phyloP scores from a whole-genome alignment of 179 eudicot genomes.

The Patellifolia procumbens region DNA sequence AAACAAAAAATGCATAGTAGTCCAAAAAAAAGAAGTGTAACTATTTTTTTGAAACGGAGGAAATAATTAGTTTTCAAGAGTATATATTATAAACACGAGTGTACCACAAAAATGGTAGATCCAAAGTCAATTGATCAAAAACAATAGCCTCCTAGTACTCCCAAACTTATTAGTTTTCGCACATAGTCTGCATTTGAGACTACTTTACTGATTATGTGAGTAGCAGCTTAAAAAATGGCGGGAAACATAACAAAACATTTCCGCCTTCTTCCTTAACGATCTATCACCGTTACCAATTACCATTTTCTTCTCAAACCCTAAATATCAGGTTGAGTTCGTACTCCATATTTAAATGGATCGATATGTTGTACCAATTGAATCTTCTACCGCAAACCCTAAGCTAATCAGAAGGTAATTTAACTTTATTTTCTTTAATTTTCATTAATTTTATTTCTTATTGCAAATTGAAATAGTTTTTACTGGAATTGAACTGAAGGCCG shows the following conservation, averaged over 20 bases:
- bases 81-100: too few species aligned
- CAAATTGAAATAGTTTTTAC: not conserved
- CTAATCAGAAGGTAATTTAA: constrained; percentile 29
- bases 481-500: constrained; percentile 32
- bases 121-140: too few species aligned
- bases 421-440: not conserved
- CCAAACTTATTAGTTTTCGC: too few species aligned
- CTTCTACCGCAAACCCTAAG: constrained; percentile 33
- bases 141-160: too few species aligned
- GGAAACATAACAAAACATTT: not conserved
- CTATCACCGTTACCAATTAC: not conserved
- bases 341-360: constrained; percentile 29
- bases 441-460: not conserved
- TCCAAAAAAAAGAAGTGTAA: too few species aligned
- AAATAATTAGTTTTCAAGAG: too few species aligned
- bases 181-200: too few species aligned
- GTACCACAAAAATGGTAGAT: too few species aligned
- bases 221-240: constrained; percentile 1
- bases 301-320: constrained; percentile 10
- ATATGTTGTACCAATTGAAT: constrained; percentile 29
- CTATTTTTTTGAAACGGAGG: too few species aligned
- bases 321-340: not conserved
- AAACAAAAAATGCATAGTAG: too few species aligned
- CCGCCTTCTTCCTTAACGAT: not conserved
- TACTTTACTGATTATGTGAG: too few species aligned